Base-by-base conservation (phyloP, 805 yeast genomes). In the Kodamaea hsintzibuensis region DNA sequence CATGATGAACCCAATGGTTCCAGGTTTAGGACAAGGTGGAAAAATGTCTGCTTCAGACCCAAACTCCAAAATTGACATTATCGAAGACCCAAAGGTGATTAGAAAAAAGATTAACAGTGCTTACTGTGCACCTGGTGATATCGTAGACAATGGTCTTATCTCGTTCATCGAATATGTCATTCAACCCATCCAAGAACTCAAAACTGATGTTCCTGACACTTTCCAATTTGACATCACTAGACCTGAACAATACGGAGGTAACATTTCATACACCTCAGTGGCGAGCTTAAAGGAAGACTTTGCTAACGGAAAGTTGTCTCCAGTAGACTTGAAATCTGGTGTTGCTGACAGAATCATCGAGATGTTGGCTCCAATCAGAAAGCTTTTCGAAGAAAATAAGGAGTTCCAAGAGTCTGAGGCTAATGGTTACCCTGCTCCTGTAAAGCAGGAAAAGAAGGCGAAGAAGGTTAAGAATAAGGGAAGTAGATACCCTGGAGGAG, bases 1-100 rank as follows among this genome's bases (percentile, higher is more conserved):
- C 76, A 80, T 95, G 68, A 95, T 95, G 99, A 95, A 95, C 77
- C 93, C 91, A 52, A 93, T 95, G 98, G 97, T 96, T 47, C 99
- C 99, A 49, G 98, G 99, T 52, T 82, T 95, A 63, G 85, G 88
- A 33, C 97, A 92, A 74, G 98, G 98, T 63, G 99, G 96, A 65
- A 95, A 95, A 71, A 95, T 95, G 99, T 90, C 97, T 63, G 97
- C 99, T 1, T 90, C 97, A 37, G 99, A 95, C 76, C 98, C 99
- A 63, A 95, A 91, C 79, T 92, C 98, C 54, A 95, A 95, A 76
- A 91, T 95, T 59, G 99, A 95, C 67, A 71, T 95, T 38, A 75
- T 92, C 57, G 99, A 95, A 71, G 93, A 88, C 47, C 96, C 97
- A 62, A 88, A 88, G 67, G 72, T 76, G 33, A 95, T 95, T 54